Percentiles rank a stretch among this genome's conserved stretches.
Conservation (phyloP, 1,284 basidiomycete species). For the Tranzscheliella williamsii region DNA sequence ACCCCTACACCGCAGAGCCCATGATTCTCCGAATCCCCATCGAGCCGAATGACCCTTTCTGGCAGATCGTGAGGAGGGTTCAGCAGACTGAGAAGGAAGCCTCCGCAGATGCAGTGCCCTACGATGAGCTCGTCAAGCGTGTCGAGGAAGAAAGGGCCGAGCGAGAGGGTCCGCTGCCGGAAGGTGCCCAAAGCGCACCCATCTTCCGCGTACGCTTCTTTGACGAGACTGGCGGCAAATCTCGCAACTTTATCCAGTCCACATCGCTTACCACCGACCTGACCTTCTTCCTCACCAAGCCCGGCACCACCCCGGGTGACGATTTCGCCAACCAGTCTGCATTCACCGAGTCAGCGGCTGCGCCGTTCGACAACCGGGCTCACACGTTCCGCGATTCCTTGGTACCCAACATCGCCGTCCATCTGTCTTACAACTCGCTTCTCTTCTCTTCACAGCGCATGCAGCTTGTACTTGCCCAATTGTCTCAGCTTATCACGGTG, state of each 20-base stretch:
- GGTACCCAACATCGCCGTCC: slow-evolving; percentile 71
- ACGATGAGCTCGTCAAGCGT: slow-evolving; percentile 75
- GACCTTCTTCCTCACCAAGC: slow-evolving; percentile 69
- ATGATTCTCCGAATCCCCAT: slow-evolving; percentile 82
- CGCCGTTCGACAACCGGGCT: slow-evolving; percentile 5
- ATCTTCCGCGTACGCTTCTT: slow-evolving; percentile 95
- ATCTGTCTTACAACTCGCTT: slow-evolving; percentile 89
- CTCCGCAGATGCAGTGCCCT: slow-evolving; percentile 79
- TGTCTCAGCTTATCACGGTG: slow-evolving; percentile 74
- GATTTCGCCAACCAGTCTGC: slow-evolving; percentile 5
- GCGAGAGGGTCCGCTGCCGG: slow-evolving; percentile 33
- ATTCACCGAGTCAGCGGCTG: slow-evolving; percentile 5
- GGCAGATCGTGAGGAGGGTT: slow-evolving; percentile 83
- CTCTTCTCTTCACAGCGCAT: slow-evolving; percentile 84
- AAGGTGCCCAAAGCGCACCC: slow-evolving; percentile 51
- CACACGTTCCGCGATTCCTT: slow-evolving; percentile 62
- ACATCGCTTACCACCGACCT: slow-evolving; percentile 82
- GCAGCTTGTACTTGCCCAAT: slow-evolving; percentile 78
- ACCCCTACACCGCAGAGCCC: slow-evolving; percentile 71
- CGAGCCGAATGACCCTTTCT: slow-evolving; percentile 86
- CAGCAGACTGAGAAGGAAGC: slow-evolving; percentile 84
- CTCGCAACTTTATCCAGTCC: slow-evolving; percentile 60
- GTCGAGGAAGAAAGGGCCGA: slow-evolving; percentile 44
- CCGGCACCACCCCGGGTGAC: slow-evolving; percentile 37
- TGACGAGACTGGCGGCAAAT: slow-evolving; percentile 76